Evolutionary conservation across 306 rosid genomes (phyloP).

Genomic region (Betula pendula): DNA sequence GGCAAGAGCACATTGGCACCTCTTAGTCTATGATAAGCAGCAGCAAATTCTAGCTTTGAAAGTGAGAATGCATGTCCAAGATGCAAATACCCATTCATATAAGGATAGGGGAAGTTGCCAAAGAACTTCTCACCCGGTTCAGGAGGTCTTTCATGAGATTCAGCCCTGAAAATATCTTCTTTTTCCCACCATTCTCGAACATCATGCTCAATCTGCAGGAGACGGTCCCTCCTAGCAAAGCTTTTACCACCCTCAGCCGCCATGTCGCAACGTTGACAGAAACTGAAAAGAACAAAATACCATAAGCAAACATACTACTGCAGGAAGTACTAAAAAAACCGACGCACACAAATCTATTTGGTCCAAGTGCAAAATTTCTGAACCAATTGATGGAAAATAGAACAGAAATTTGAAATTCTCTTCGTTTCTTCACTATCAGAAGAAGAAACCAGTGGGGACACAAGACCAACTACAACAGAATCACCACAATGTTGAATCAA

Average conservation of each 20-base stretch:
- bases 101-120: conserved; percentile 92
- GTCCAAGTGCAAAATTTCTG: not conserved
- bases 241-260: conserved; percentile 70
- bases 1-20: conserved; percentile 91
- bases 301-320: not conserved
- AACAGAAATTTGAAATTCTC: not conserved
- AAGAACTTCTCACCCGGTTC: conserved; percentile 72
- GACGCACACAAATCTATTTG: too few species aligned
- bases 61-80: conserved; percentile 81
- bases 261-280: conserved; percentile 52
- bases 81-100: conserved; percentile 88
- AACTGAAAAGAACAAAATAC: conserved; percentile 34
- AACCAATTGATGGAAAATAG: not conserved
- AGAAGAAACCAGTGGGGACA: not conserved
- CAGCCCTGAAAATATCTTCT: conserved; percentile 65
- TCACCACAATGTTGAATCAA: not conserved
- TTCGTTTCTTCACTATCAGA: not conserved
- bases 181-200: conserved; percentile 84
- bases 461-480: not conserved
- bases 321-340: not conserved
- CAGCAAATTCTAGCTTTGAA: conserved; percentile 83
- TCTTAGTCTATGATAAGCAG: conserved; percentile 79
- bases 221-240: conserved; percentile 75
- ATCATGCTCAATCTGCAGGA: conserved; percentile 67
- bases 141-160: conserved; percentile 61